Evolutionary conservation across 2,329 filamentous ascomycete genomes (phyloP).

Genomic region (Ascochyta rabiei): DNA sequence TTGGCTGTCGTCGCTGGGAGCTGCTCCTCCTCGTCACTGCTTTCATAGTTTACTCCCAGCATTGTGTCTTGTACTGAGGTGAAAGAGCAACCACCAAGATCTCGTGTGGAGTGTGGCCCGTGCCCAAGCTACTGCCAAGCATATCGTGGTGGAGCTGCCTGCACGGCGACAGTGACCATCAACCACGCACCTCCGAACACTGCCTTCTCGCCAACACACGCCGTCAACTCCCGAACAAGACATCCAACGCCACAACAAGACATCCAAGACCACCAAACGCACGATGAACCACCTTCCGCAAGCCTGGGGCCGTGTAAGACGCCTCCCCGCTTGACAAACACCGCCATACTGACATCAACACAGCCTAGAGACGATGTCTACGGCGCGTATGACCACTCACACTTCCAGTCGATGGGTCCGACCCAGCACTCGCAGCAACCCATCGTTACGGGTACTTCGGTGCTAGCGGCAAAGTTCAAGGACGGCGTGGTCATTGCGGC

Average conservation of each 20-base stretch:
- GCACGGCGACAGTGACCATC: slow-evolving; percentile 14
- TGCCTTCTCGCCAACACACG: slow-evolving; percentile 7
- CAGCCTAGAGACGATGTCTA: slow-evolving; percentile 98
- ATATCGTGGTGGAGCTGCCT: slow-evolving; percentile 39
- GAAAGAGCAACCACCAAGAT: not conserved
- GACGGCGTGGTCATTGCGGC: slow-evolving; percentile 95
- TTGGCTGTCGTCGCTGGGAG: slow-evolving; percentile 39
- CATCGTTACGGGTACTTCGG: slow-evolving; percentile 95
- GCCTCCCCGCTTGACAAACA: slow-evolving; percentile 15
- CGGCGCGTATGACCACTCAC: slow-evolving; percentile 87
- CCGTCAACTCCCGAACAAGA: not conserved
- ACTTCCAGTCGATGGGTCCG: slow-evolving; percentile 74
- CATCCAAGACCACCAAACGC: slow-evolving; percentile 12
- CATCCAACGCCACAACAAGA: not conserved
- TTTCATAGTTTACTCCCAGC: slow-evolving; percentile 53
- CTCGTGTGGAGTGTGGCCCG: slow-evolving; percentile 4
- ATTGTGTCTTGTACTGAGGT: slow-evolving; percentile 28
- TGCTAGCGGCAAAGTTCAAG: slow-evolving; percentile 93
- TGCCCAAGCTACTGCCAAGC: slow-evolving; percentile 13
- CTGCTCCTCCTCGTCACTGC: slow-evolving; percentile 56
- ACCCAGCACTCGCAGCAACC: slow-evolving; percentile 84
- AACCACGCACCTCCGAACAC: slow-evolving; percentile 29
- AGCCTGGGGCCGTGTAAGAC: slow-evolving; percentile 68
- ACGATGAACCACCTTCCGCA: slow-evolving; percentile 70
- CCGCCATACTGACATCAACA: slow-evolving; percentile 29